phyloP scores from a whole-genome alignment of 306 rosid genomes.

The Oemleria cerasiformis region DNA sequence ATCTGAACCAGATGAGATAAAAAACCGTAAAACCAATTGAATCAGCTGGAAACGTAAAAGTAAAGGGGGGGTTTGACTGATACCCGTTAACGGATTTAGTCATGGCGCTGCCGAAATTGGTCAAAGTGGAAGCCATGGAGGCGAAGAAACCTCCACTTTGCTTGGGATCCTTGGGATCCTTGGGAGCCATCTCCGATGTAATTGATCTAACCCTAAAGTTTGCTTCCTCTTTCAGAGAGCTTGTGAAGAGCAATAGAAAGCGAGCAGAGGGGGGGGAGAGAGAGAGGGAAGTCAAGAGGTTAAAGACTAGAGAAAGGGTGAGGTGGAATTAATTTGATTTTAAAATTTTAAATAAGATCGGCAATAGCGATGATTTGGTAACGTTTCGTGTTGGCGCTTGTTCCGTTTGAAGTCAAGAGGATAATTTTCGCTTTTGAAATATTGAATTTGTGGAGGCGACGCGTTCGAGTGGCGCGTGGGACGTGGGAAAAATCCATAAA shows the following conservation, averaged over 20 bases:
- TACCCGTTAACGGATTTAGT: constrained; percentile 82
- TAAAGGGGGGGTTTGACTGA: neutral
- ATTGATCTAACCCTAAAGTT: constrained; percentile 1
- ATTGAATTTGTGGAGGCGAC: constrained; percentile 5
- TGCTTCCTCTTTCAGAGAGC: neutral
- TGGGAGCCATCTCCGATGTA: constrained; percentile 44
- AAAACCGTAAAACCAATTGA: neutral
- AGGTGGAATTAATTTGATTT: neutral
- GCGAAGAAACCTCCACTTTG: constrained; percentile 61
- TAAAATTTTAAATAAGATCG: neutral
- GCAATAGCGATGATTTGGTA: constrained; percentile 39
- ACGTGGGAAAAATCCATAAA: neutral
- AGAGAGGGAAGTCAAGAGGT: neutral
- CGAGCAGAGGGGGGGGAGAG: neutral
- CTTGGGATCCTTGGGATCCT: constrained; percentile 53
- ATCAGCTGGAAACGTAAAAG: neutral
- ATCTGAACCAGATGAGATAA: neutral
- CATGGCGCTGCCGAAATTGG: constrained; percentile 55
- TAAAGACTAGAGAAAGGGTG: neutral
- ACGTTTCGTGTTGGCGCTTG: constrained; percentile 52
- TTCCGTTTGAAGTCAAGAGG: constrained; percentile 47
- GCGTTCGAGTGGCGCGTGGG: constrained; percentile 22
- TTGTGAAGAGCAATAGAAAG: neutral
- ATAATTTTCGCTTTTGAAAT: no score
- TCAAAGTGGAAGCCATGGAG: constrained; percentile 61